phyloP scores from a whole-genome alignment of 371 early-diverging fungal genomes.

The Mortierella sp. region DNA sequence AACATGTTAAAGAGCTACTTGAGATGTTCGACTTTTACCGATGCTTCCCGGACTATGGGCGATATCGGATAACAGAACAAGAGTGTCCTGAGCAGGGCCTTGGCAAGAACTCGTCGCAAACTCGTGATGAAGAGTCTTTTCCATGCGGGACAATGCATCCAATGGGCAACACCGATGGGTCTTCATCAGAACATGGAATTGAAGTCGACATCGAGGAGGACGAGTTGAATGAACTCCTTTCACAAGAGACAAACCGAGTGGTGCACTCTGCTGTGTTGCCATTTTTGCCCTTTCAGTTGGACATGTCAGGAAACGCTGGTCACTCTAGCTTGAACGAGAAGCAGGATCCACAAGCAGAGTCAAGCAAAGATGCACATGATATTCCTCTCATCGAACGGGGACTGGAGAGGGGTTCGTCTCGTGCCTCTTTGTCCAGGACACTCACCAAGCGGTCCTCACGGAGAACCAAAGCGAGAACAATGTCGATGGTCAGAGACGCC shows the following conservation, averaged over 20 bases:
- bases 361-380: not conserved
- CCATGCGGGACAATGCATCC: too few relatives aligned
- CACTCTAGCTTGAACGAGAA: too few relatives aligned
- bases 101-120: too few relatives aligned
- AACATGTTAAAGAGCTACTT: constrained; percentile 24
- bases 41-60: constrained; percentile 45
- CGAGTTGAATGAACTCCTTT: constrained; percentile 23
- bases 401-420: constrained; percentile 18
- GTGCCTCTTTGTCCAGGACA: constrained; percentile 13
- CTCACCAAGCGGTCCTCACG: constrained; percentile 18
- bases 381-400: not conserved
- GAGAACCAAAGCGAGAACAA: constrained; percentile 30
- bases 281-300: constrained; percentile 33
- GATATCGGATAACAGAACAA: constrained; percentile 3
- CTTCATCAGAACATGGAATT: not conserved
- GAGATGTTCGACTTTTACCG: constrained; percentile 33
- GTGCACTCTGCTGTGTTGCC: constrained; percentile 46
- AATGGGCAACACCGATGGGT: too few relatives aligned
- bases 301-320: not conserved
- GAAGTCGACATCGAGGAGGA: constrained; percentile 37
- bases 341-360: not conserved
- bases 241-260: constrained; percentile 42
- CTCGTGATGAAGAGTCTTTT: too few relatives aligned
- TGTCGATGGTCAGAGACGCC: constrained; percentile 18
- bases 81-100: too few relatives aligned